phyloP scores from a whole-genome alignment of 2,329 filamentous ascomycete genomes.

The Eutypella sp. region DNA sequence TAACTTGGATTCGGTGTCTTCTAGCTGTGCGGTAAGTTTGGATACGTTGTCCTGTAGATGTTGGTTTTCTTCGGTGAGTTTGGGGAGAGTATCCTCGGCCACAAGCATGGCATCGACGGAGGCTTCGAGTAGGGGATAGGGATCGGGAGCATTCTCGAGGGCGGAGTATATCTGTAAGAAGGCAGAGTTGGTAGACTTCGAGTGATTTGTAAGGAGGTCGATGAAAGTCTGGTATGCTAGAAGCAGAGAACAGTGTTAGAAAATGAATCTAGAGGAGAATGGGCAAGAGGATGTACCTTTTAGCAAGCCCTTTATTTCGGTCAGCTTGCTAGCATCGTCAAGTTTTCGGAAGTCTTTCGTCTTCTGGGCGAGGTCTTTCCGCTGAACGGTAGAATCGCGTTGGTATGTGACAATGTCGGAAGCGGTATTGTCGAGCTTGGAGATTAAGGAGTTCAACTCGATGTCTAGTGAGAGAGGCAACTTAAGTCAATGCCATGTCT shows the following conservation, averaged over 20 bases:
- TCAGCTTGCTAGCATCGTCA: constrained; percentile 76
- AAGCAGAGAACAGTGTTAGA: background rate
- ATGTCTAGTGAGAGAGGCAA: constrained; percentile 66
- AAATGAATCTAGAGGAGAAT: constrained; percentile 4
- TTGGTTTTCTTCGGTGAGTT: constrained; percentile 81
- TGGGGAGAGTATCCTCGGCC: constrained; percentile 87
- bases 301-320: constrained; percentile 81
- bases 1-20: constrained; percentile 75
- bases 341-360: constrained; percentile 97
- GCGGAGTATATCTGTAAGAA: constrained; percentile 92
- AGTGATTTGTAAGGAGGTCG: constrained; percentile 91
- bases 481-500: constrained; percentile 14
- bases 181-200: constrained; percentile 86
- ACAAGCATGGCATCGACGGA: constrained; percentile 91
- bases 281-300: constrained; percentile 65
- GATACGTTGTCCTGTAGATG: constrained; percentile 76
- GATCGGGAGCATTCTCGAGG: constrained; percentile 91
- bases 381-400: constrained; percentile 88
- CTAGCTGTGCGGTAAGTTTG: constrained; percentile 72
- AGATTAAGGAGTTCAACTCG: constrained; percentile 77
- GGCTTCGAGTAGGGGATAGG: constrained; percentile 91
- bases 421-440: constrained; percentile 85
- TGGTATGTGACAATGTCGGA: constrained; percentile 92
- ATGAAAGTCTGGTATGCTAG: constrained; percentile 95
- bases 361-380: constrained; percentile 97